phyloP scores from a whole-genome alignment of 1,284 basidiomycete species.

The Leccinum idahoense region DNA sequence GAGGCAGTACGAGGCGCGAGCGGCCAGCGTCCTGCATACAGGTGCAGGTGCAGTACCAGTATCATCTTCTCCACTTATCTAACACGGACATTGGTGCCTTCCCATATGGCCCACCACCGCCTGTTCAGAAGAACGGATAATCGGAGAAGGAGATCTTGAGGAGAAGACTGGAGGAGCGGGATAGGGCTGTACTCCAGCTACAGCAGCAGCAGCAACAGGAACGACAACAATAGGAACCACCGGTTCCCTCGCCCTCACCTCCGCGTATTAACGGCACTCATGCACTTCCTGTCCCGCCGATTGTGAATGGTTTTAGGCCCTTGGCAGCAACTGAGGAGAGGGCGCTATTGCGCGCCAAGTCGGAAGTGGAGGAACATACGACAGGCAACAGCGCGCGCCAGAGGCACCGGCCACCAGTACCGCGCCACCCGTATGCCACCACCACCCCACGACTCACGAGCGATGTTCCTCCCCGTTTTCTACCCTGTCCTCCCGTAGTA shows the following conservation, averaged over 20 bases:
- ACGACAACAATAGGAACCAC: not conserved
- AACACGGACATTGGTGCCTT: conserved; percentile 16
- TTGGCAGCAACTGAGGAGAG: conserved; percentile 76
- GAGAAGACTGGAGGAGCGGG: conserved; percentile 42
- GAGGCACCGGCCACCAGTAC: conserved; percentile 6
- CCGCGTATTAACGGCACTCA: conserved; percentile 21
- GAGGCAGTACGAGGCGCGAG: conserved; percentile 48
- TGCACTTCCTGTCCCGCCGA: conserved; percentile 21
- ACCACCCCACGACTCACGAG: conserved; percentile 7
- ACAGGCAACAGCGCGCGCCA: conserved; percentile 10
- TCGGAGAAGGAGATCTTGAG: conserved; percentile 55
- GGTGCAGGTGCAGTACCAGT: conserved; percentile 4
- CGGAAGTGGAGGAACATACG: conserved; percentile 47
- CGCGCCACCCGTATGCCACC: conserved; percentile 16
- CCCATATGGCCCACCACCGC: conserved; percentile 13
- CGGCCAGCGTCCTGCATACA: conserved; percentile 44
- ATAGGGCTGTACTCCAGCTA: conserved; percentile 29
- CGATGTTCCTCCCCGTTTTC: conserved; percentile 46
- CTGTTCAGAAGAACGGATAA: conserved; percentile 25
- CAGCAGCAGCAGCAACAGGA: conserved; percentile 8
- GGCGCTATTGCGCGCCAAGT: conserved; percentile 57
- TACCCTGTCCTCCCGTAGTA: conserved; percentile 66
- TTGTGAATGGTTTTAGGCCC: conserved; percentile 28
- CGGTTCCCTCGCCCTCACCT: conserved; percentile 24
- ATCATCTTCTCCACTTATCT: conserved; percentile 21